These are phyloP conservation scores for Lentinus brumalis DNA, from an alignment of 768 basidiomycete species.

Conservation along the genomic window DNA sequence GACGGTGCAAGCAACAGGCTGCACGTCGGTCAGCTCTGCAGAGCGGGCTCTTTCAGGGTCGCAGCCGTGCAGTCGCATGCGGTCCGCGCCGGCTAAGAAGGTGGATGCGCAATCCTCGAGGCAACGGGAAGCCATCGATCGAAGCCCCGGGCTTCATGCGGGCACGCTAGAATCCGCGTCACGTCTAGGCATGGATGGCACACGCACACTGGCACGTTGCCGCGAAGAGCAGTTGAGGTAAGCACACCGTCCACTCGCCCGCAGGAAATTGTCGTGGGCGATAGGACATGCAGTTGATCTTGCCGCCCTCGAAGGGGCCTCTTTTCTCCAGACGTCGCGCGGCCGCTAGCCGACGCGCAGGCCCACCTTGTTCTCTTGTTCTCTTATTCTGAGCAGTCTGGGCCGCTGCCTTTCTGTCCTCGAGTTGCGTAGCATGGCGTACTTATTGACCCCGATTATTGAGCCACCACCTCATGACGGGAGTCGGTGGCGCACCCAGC, in stretches of 20 bases:
- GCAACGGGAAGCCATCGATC: slow-evolving; percentile 16
- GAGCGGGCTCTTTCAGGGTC: background rate
- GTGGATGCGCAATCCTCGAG: slow-evolving; percentile 9
- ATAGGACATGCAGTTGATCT: background rate
- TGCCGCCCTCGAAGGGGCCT: background rate
- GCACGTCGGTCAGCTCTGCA: background rate
- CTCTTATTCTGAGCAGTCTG: background rate
- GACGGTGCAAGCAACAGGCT: background rate
- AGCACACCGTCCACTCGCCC: background rate
- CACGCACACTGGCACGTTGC: slow-evolving; percentile 1
- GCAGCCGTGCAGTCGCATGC: background rate
- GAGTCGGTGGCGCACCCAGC: background rate
- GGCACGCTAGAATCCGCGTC: slow-evolving; percentile 14
- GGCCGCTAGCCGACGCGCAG: background rate
- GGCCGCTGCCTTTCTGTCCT: background rate
- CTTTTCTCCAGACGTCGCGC: background rate
- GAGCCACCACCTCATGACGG: background rate
- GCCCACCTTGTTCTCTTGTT: background rate
- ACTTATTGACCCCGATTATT: background rate
- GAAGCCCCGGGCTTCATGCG: slow-evolving; percentile 16
- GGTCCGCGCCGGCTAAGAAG: background rate
- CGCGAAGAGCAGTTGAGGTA: slow-evolving; percentile 13
- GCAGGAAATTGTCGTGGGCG: background rate
- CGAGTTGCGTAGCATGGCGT: too few species aligned
- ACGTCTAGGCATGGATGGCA: slow-evolving; percentile 1